Evolutionary conservation across 164 flowering plant species (phyloP).

Genomic region (Nymphaea colorata): DNA sequence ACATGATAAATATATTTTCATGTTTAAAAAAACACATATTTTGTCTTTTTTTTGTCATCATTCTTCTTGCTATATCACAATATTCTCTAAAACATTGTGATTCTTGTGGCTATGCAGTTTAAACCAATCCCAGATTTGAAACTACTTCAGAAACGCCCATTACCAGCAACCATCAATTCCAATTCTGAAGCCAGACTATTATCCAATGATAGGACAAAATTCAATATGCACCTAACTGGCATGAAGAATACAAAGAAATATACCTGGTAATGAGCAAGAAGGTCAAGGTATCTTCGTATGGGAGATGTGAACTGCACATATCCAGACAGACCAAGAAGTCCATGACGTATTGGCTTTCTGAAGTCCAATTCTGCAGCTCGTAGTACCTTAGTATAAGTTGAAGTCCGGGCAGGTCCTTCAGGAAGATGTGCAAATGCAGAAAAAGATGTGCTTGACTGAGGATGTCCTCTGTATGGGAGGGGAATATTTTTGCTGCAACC

Average conservation of each 20-base stretch:
- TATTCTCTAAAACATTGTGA: too few species aligned
- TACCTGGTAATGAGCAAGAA: slow-evolving; percentile 91
- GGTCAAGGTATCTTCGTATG: slow-evolving; percentile 91
- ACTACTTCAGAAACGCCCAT: too few species aligned
- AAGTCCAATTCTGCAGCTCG: slow-evolving; percentile 91
- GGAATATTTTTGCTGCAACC: slow-evolving; percentile 68
- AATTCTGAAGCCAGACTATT: too few species aligned
- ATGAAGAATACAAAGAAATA: slow-evolving; percentile 1
- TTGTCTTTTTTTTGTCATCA: too few species aligned
- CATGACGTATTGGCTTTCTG: slow-evolving; percentile 80
- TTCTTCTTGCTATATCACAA: too few species aligned
- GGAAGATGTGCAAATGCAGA: slow-evolving; percentile 86
- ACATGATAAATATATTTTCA: too few species aligned
- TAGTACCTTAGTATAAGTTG: slow-evolving; percentile 69
- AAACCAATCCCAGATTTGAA: too few species aligned
- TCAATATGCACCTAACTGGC: too few species aligned
- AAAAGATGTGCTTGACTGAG: slow-evolving; percentile 60
- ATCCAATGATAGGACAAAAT: too few species aligned
- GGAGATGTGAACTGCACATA: slow-evolving; percentile 99
- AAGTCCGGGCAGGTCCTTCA: slow-evolving; percentile 84
- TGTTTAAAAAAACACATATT: too few species aligned
- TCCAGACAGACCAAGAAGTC: slow-evolving; percentile 79
- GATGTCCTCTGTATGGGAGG: slow-evolving; percentile 93
- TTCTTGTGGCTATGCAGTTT: too few species aligned
- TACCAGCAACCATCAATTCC: too few species aligned